Conservation (phyloP, 2,329 filamentous ascomycete species). For the Pseudocercospora eumusae region DNA sequence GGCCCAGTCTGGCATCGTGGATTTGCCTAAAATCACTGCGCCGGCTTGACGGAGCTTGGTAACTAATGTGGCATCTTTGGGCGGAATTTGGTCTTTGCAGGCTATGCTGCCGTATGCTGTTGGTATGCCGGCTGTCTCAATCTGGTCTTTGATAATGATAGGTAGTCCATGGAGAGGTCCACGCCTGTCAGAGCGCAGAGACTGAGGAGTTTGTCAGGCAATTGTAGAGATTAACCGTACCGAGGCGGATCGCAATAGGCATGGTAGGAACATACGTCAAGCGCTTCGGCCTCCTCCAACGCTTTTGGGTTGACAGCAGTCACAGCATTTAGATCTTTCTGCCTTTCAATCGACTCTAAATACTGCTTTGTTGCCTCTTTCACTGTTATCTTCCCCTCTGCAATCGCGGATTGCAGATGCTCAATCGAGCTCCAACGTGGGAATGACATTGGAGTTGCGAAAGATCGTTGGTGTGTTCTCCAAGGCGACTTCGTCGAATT, state of each 20-base stretch:
- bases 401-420: slow-evolving; percentile 25
- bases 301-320: slow-evolving; percentile 26
- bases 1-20: slow-evolving; percentile 32
- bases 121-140: slow-evolving; percentile 28
- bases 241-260: too few species aligned
- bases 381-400: slow-evolving; percentile 20
- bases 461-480: slow-evolving; percentile 2
- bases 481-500: slow-evolving; percentile 12
- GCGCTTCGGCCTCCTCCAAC: slow-evolving; percentile 23
- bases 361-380: slow-evolving; percentile 25
- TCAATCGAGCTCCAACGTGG: slow-evolving; percentile 21
- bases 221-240: too few species aligned
- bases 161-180: slow-evolving; percentile 31
- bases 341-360: slow-evolving; percentile 23
- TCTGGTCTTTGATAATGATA: slow-evolving; percentile 34
- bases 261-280: slow-evolving; percentile 19
- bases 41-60: slow-evolving; percentile 29
- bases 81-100: slow-evolving; percentile 28
- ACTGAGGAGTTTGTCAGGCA: slow-evolving; percentile 2
- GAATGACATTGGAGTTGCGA: slow-evolving; percentile 10
- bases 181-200: slow-evolving; percentile 17
- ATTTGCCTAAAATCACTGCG: slow-evolving; percentile 32
- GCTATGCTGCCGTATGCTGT: slow-evolving; percentile 29
- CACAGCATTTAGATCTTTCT: slow-evolving; percentile 32
- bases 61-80: slow-evolving; percentile 28